These are phyloP conservation scores for Phytophthora pinifolia DNA, from an alignment of 352 stramenopile genomes.

Conservation along the genomic window DNA sequence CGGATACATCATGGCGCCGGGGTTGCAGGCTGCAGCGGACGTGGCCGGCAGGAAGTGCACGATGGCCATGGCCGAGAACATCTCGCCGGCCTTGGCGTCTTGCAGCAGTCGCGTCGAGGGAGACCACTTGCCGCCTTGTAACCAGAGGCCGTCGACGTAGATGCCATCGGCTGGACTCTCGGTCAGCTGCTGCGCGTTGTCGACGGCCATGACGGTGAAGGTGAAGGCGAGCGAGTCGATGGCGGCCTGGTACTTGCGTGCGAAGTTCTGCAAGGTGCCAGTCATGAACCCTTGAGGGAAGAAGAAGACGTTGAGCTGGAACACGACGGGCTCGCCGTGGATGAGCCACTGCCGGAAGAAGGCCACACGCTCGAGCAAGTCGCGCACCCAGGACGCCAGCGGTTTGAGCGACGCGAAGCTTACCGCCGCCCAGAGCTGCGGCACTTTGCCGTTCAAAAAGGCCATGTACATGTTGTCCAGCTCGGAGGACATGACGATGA, in stretches of 20 bases:
- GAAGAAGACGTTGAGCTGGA: slow-evolving; percentile 94
- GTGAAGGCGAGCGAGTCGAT: slow-evolving; percentile 95
- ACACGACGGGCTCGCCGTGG: slow-evolving; percentile 89
- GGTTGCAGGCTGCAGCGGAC: slow-evolving; percentile 35
- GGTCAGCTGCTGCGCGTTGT: slow-evolving; percentile 51
- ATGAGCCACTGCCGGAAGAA: slow-evolving; percentile 93
- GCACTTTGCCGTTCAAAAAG: slow-evolving; percentile 92
- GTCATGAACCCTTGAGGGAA: slow-evolving; percentile 97
- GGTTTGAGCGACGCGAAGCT: slow-evolving; percentile 94
- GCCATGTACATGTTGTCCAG: slow-evolving; percentile 96
- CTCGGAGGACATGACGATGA: slow-evolving; percentile 94
- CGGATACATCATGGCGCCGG: slow-evolving; percentile 64
- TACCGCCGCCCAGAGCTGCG: slow-evolving; percentile 85
- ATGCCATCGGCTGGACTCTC: slow-evolving; percentile 89
- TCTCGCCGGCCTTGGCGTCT: slow-evolving; percentile 88
- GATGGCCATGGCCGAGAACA: slow-evolving; percentile 91
- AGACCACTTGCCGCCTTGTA: slow-evolving; percentile 90
- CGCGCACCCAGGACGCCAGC: slow-evolving; percentile 91
- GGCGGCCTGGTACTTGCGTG: slow-evolving; percentile 93
- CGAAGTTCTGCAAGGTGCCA: slow-evolving; percentile 93
- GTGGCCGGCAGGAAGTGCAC: slow-evolving; percentile 91
- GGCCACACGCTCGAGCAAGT: slow-evolving; percentile 85
- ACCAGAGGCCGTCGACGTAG: slow-evolving; percentile 89
- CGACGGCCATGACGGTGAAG: slow-evolving; percentile 80
- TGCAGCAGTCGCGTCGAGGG: slow-evolving; percentile 58